Evolutionary conservation across 768 basidiomycete species (phyloP), one percentile per base, ranked within the genome.

Genomic region (Trametes elegans): DNA sequence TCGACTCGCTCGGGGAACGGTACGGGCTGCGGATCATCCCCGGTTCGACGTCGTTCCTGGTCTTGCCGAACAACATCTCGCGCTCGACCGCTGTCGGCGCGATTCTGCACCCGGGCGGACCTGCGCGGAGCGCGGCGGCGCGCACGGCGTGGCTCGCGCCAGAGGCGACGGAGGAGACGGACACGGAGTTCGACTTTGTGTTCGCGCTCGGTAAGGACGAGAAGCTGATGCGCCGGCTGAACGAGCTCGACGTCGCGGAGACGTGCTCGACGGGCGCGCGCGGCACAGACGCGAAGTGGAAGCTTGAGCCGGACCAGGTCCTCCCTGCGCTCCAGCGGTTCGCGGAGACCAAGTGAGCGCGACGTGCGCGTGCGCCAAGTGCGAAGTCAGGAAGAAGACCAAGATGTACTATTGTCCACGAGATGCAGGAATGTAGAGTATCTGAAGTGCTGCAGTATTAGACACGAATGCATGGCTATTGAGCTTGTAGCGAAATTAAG

Each of bases 251-350:
- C 39, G 74, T 78, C 31, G 79, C 84, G 10, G 86, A 88, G 76
- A 91, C 88, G 49, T 80, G 81, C 49, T 84, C 83, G 53, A 88
- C 87, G 42, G 82, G 85, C 59, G 85, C 24, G 81, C 53, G 86
- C 85, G 86, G 85, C n/a, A 90, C 88, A 39, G 88, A 90, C 69
- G 90, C 87, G 42, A 81, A 77, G 71, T 92, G 90, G 90, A 76
- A 74, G 57, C 56, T 82, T 35, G 67, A 71, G 10, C 69, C 70
- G 1, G 68, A 61, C 46, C 74, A 71, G 8, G 76, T 76, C 24
- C 27, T 71, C 19, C 36, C 60, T 19, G 67, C 74, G 44, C 65
- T 79, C 39, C 58, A 50, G 66, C 59, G 71, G 56, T 69, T 76
- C 32, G 71, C 66, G 24, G 66, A 66, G 53, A 51, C 45, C 35